These are phyloP conservation scores for Evernia prunastri DNA, from an alignment of 495 filamentous ascomycete genomes.

Conservation along the genomic window DNA sequence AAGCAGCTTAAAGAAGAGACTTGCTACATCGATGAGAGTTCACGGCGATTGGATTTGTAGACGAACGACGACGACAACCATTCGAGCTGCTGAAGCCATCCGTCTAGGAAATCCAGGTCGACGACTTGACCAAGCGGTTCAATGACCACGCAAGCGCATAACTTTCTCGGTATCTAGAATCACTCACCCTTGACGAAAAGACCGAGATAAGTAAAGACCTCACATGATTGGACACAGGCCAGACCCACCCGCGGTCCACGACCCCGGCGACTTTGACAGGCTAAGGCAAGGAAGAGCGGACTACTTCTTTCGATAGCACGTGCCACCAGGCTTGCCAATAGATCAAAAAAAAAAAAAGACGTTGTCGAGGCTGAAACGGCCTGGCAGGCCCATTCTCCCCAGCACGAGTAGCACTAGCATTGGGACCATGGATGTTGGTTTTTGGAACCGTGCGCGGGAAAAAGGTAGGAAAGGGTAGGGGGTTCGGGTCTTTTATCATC, in stretches of 20 bases:
- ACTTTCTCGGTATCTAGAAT: neutral
- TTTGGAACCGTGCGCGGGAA: no score
- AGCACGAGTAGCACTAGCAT: neutral
- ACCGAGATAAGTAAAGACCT: neutral
- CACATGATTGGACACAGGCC: neutral
- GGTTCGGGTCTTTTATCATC: constrained; percentile 1
- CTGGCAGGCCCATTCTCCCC: neutral
- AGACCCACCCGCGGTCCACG: neutral
- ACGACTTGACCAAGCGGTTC: neutral
- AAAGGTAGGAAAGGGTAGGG: neutral
- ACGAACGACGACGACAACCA: neutral
- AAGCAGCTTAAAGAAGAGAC: neutral
- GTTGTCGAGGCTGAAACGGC: neutral
- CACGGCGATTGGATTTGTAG: neutral
- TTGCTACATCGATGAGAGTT: neutral
- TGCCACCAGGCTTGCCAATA: neutral
- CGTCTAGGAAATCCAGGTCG: neutral
- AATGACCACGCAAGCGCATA: neutral
- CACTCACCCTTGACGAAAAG: neutral
- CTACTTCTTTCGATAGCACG: neutral
- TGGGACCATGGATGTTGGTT: no score
- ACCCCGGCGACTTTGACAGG: no score
- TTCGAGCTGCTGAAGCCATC: neutral
- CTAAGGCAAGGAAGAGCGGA: neutral
- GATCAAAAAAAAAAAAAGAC: no score